Percentiles rank a stretch among this genome's conserved stretches.
Evolutionary conservation across 129 eudicot species (phyloP).

Genomic region (Glebionis coronaria): DNA sequence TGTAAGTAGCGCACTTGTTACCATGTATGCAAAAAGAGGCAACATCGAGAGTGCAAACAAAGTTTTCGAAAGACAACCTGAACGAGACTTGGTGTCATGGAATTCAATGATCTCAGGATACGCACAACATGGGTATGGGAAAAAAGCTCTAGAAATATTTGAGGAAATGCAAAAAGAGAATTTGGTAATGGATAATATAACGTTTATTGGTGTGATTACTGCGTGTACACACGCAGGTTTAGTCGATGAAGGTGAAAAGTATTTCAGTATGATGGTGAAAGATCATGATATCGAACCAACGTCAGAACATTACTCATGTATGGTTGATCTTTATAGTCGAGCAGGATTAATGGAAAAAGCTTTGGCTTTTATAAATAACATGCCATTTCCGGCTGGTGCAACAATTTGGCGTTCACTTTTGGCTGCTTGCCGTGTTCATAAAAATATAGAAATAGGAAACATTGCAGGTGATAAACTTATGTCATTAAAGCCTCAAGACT

Average conservation of each 20-base stretch:
- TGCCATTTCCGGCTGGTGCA: conserved; percentile 83
- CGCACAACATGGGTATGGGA: conserved; percentile 79
- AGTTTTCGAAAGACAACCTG: conserved; percentile 67
- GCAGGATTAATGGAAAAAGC: conserved; percentile 87
- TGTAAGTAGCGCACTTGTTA: conserved; percentile 81
- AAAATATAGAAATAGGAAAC: conserved; percentile 68
- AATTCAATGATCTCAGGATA: conserved; percentile 88
- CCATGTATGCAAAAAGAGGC: conserved; percentile 89
- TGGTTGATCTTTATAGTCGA: conserved; percentile 88
- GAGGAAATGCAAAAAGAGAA: conserved; percentile 61
- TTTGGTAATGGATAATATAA: conserved; percentile 64
- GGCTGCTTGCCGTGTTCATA: conserved; percentile 80
- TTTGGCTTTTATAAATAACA: conserved; percentile 43
- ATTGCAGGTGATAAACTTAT: conserved; percentile 76
- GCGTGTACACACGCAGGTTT: conserved; percentile 89
- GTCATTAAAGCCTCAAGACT: conserved; percentile 68
- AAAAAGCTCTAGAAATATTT: conserved; percentile 68
- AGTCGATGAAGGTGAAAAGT: conserved; percentile 69
- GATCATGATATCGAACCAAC: conserved; percentile 57
- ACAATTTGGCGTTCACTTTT: conserved; percentile 83
- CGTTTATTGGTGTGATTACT: conserved; percentile 80
- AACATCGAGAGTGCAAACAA: conserved; percentile 74
- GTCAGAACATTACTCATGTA: conserved; percentile 78
- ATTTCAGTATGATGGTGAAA: conserved; percentile 72
- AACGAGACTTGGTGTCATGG: conserved; percentile 86